phyloP scores from a whole-genome alignment of 2,329 filamentous ascomycete species.

The Chrysosphaeria jannelii region DNA sequence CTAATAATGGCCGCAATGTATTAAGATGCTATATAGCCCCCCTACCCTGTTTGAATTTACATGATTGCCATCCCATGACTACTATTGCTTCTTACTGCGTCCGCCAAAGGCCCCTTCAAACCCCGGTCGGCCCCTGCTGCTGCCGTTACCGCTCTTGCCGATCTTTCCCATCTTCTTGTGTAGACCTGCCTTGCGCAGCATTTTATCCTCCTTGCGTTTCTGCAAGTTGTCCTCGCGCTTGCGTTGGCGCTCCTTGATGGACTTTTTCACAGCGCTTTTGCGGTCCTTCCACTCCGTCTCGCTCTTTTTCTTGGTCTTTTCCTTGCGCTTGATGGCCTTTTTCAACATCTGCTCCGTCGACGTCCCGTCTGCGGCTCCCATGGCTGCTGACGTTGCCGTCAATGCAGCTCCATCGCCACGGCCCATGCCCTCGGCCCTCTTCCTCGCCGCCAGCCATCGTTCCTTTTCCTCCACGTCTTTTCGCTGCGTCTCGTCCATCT shows the following conservation, averaged over 20 bases:
- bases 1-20: no score
- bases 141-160: constrained; percentile 13
- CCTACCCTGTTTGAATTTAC: no score
- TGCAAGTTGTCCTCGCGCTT: constrained; percentile 57
- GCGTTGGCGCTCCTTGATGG: constrained; percentile 49
- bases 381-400: constrained; percentile 3
- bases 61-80: no score
- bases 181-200: constrained; percentile 19
- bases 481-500: constrained; percentile 50
- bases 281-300: constrained; percentile 64
- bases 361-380: constrained; percentile 2
- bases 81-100: no score
- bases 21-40: no score
- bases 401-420: constrained; percentile 29
- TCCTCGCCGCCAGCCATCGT: constrained; percentile 70
- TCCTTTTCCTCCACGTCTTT: constrained; percentile 82
- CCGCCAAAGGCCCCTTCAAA: constrained; percentile 40
- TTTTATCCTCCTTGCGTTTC: constrained; percentile 46
- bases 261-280: constrained; percentile 38
- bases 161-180: constrained; percentile 17
- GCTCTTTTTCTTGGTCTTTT: constrained; percentile 69
- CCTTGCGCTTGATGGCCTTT: constrained; percentile 84
- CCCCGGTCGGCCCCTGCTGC: constrained; percentile 23
- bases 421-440: constrained; percentile 67
- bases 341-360: constrained; percentile 41